Evolutionary conservation across 2,329 filamentous ascomycete genomes (phyloP).

Genomic region (Didymella pinodella): DNA sequence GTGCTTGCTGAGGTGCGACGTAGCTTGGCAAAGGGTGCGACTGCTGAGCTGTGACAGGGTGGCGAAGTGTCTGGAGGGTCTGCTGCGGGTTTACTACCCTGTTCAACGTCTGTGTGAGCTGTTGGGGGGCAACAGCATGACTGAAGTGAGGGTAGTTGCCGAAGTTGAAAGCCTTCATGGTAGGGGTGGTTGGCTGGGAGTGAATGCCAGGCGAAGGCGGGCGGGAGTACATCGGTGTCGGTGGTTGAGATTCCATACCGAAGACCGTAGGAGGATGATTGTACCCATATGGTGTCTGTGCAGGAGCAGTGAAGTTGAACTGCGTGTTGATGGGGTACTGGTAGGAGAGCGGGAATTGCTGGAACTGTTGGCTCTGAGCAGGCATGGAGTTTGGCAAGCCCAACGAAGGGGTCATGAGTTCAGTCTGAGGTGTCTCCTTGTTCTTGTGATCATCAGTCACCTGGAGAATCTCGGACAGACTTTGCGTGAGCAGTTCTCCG

Average conservation of each 20-base stretch:
- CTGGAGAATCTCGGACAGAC: conserved; percentile 81
- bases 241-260: conserved; percentile 25
- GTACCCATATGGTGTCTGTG: conserved; percentile 24
- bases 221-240: conserved; percentile 21
- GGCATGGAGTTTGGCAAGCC: conserved; percentile 30
- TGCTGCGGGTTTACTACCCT: conserved; percentile 22
- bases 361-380: conserved; percentile 21
- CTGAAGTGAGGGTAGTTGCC: conserved; percentile 19
- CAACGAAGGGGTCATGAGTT: conserved; percentile 32
- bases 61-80: conserved; percentile 20
- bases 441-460: conserved; percentile 98
- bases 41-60: conserved; percentile 20
- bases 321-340: conserved; percentile 21
- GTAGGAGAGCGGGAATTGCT: conserved; percentile 16
- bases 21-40: conserved; percentile 18
- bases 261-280: conserved; percentile 35
- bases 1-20: conserved; percentile 15
- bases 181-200: conserved; percentile 41
- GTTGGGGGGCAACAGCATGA: conserved; percentile 22
- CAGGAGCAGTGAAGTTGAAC: conserved; percentile 20
- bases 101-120: conserved; percentile 23
- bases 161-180: conserved; percentile 27
- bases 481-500: conserved; percentile 80
- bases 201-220: conserved; percentile 27
- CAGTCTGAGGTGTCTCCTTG: conserved; percentile 38